Conservation (phyloP, 2,329 filamentous ascomycete species). For the Calonectria hongkongensis region DNA sequence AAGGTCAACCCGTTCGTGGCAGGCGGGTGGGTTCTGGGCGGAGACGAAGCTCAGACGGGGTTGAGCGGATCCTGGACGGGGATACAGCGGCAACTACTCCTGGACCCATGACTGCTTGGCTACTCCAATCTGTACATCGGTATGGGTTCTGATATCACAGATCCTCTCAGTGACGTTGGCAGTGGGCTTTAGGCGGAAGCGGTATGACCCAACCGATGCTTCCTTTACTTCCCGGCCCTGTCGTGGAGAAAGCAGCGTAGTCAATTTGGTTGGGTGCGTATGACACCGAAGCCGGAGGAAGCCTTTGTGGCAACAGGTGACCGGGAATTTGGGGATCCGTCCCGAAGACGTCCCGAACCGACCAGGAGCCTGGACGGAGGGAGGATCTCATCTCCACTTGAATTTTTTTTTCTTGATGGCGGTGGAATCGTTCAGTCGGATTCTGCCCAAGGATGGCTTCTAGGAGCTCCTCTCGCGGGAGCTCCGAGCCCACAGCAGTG, state of each 20-base stretch:
- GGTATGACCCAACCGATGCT: neutral
- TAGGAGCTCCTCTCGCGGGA: constrained; percentile 26
- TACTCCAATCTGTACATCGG: neutral
- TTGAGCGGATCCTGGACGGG: constrained; percentile 15
- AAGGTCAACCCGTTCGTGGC: constrained; percentile 4
- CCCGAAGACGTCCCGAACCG: constrained; percentile 45
- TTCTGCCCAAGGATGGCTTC: constrained; percentile 24
- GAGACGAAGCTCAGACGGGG: constrained; percentile 31
- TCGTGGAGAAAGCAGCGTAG: neutral
- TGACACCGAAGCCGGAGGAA: constrained; percentile 45
- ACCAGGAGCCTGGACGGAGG: constrained; percentile 28
- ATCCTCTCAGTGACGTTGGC: neutral
- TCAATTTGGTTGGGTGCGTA: constrained; percentile 12
- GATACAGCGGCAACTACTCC: constrained; percentile 12
- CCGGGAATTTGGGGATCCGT: constrained; percentile 41
- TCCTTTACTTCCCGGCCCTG: neutral
- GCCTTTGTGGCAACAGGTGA: constrained; percentile 42
- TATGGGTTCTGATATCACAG: neutral
- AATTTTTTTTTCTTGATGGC: constrained; percentile 6
- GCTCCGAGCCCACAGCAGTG: constrained; percentile 26
- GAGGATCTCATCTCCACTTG: constrained; percentile 37
- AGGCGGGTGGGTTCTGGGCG: constrained; percentile 18
- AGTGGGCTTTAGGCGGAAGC: neutral
- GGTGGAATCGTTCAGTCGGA: constrained; percentile 10
- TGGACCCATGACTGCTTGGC: neutral